Percentiles rank a stretch among this genome's conserved stretches.
Evolutionary conservation across 768 basidiomycete species (phyloP).

Genomic region (Russula brevipes): DNA sequence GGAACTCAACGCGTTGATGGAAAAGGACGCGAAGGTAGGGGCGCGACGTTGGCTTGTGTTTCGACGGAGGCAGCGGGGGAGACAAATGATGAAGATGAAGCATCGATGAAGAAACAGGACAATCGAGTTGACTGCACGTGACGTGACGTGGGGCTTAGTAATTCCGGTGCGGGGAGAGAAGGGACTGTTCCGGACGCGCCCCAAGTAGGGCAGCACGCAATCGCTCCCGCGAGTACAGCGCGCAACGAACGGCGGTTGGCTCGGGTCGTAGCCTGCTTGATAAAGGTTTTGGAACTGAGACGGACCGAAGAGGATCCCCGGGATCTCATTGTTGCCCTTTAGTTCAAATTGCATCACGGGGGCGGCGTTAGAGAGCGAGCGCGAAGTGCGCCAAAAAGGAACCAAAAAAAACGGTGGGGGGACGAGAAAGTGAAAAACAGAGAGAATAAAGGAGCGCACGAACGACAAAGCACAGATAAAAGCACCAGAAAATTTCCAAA

Average conservation of each 20-base stretch:
- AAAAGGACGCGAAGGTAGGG: no score
- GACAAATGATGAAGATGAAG: no score
- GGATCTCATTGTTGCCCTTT: slow-evolving; percentile 61
- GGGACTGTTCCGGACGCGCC: slow-evolving; percentile 54
- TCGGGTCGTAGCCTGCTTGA: slow-evolving; percentile 67
- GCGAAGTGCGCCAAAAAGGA: no score
- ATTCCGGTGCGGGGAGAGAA: slow-evolving; percentile 11
- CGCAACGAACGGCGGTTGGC: slow-evolving; percentile 46
- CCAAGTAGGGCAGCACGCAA: slow-evolving; percentile 65
- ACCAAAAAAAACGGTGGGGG: neutral
- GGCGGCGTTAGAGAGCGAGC: no score
- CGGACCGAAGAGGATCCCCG: slow-evolving; percentile 68
- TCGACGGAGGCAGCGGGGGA: no score
- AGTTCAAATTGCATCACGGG: no score
- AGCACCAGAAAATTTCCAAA: no score
- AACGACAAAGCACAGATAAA: slow-evolving; percentile 54
- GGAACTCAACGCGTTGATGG: no score
- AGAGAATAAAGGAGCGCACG: slow-evolving; percentile 10
- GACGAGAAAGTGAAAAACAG: neutral
- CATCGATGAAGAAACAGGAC: slow-evolving; percentile 41
- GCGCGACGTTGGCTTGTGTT: no score
- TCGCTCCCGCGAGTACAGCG: slow-evolving; percentile 46
- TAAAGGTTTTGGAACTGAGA: slow-evolving; percentile 73
- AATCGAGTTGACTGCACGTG: slow-evolving; percentile 60
- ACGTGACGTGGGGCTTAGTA: neutral